Evolutionary conservation across 257 asterid species (phyloP), one percentile per base, ranked within the genome.

Genomic region (Thymus quinquecostatus): DNA sequence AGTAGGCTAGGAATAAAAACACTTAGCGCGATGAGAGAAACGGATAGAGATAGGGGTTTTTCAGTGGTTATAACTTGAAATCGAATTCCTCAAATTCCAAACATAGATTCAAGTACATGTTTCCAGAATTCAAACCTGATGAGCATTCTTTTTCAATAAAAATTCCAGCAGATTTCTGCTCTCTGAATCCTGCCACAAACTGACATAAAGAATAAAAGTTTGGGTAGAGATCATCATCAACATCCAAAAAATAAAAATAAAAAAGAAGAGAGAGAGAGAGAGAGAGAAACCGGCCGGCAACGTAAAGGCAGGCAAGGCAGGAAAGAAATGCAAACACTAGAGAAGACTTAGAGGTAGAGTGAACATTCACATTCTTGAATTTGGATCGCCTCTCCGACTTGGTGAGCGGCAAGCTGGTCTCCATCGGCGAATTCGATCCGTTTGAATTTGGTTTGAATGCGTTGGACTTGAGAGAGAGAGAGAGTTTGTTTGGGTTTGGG

Each of bases 181-280:
- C 76, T 90, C 98, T 1, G 97, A 91, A 73, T 92, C 98, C 80
- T 92, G 98, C 98, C 98, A 92, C 82, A 92, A 72, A 72, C 98
- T 92, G 79, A 64, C 29, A 45, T 43, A 0, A 62, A 38, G 51
- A 29, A 27, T 12, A 38, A 44, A 2, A 8, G 33, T 7, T 27
- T 0, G 12, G 30, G 5, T 4, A 1, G 10, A 0, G 55, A 5
- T 44, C n/a, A 71, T 51, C 73, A 70, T 47, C 38, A 55, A 21
- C 21, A 21, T 21, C 21, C 21, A 0, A 21, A 21, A 21, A 21
- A 21, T 21, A 21, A 21, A 21, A 21, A 21, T 21, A 21, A 36
- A n/a, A 11, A 60, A 13, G 6, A 6, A 61, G 9, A 34, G 38
- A 34, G 38, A 34, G 38, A 4, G 38, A 34, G 38, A 34, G 38